Base-by-base conservation (phyloP, 305 asterid genomes). In the Ajuga reptans region DNA sequence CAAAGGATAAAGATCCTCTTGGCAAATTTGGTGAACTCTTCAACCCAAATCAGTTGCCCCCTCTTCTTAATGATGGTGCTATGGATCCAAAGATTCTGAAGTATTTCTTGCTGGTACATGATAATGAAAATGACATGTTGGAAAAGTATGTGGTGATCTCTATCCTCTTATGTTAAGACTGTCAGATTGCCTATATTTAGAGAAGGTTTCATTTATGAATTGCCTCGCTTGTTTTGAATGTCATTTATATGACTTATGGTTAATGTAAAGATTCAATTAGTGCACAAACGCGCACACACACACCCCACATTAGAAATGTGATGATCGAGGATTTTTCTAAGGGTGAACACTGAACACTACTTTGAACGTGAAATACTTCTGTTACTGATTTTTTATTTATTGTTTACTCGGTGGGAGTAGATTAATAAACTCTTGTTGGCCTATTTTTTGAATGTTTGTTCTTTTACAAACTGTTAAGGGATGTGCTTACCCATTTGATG, bases 11-110 rank as follows among this genome's bases (percentile, higher is more conserved):
- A 76, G 87, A 89, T 69, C 96, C 96, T 0, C 83, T 94, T 75
- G 84, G 74, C 81, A 87, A 87, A 78, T 84, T 91, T 79, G 87
- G 87, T 77, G 95, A 94, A 75, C 88, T 91, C 71, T 91, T 86
- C 85, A 89, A 84, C 86, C 72, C 83, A 58, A 85, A 79, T 75
- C 88, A 91, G 82, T 77, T 91, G 83, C 97, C 96, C 10, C 72
- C 96, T 75, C 92, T 89, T 77, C 83, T 91, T 63, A 94, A 83
- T 66, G 90, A 85, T 80, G 99, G 97, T 66, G 84, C 92, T 42
- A 94, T 91, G 97, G 96, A 94, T 81, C 97, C 97, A 61, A 91
- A 91, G 81, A 89, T 94, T 81, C 81, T 84, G 80, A 94, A 94
- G 86, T 82, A 89, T 73, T 94, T 84, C 79, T 76, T 94, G 72